Base-by-base conservation (phyloP, 2,329 filamentous ascomycete species). In the Fusarium keratoplasticum region DNA sequence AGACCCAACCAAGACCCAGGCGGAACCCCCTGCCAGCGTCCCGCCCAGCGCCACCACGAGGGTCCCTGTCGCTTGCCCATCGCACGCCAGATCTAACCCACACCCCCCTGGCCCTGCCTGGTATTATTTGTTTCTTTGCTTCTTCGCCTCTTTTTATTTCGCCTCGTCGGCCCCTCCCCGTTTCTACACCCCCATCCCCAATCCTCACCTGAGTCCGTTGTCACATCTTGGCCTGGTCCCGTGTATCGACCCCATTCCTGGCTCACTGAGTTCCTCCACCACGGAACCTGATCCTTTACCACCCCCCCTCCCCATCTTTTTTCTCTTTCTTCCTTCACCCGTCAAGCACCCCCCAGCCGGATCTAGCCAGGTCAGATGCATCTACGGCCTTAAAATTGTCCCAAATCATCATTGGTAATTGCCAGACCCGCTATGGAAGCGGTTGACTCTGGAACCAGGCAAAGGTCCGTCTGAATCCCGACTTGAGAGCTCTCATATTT, bases 361-460 rank as follows among this genome's bases (percentile, higher is more conserved):
- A 78, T 78, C 77, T 78, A 73, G 78, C 76, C 77, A 81, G 80
- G 78, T 79, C 80, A 81, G 80, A 82, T 83, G 81, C 78, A 81
- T 82, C 81, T 77, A 79, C 75, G 78, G 75, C 75, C 79, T 77
- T 82, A 81, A 79, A 73, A 78, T 72, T 76, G 75, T 76, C 77
- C 81, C 77, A 82, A 81, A 80, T 83, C 78, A 77, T 77, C 75
- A 76, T 80, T 78, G 75, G 75, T 81, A 76, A 77, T 77, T 78
- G 78, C 81, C 75, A 80, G 80, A 80, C 81, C 79, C 82, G 82
- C 80, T 80, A 83, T 83, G 82, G 81, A 83, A 81, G 77, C 80
- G 79, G 80, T 77, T 80, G 82, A 82, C 75, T 77, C 80, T 82
- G 79, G 78, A 78, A 76, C 78, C 79, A 81, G 79, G 76, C 80